Conservation (phyloP, 2,329 filamentous ascomycete genomes). For the Aspergillus quadricinctus region DNA sequence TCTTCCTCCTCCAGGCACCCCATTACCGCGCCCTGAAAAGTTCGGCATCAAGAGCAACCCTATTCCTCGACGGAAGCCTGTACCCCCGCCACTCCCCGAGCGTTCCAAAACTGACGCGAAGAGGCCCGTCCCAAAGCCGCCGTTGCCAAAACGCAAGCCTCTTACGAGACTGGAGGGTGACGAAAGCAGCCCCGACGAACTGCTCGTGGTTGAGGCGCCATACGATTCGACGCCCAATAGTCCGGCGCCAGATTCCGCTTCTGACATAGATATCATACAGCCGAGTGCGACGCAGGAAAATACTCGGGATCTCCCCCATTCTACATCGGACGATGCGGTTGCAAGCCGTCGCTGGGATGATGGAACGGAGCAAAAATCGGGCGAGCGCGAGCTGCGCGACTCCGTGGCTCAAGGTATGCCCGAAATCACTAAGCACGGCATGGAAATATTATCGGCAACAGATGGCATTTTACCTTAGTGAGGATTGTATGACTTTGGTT, state of each 20-base stretch:
- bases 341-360: background rate
- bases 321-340: no score
- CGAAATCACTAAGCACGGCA: conserved; percentile 9
- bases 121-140: conserved; percentile 41
- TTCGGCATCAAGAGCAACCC: conserved; percentile 53
- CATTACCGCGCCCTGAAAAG: conserved; percentile 66
- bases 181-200: conserved; percentile 43
- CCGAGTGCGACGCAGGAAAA: conserved; percentile 1
- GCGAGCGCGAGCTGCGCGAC: no score
- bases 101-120: conserved; percentile 26
- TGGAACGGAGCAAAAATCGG: background rate
- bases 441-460: conserved; percentile 17
- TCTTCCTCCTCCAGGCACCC: conserved; percentile 73
- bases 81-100: conserved; percentile 43
- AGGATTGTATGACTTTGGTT: background rate
- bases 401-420: background rate
- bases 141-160: conserved; percentile 47
- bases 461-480: conserved; percentile 13
- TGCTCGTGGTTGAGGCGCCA: conserved; percentile 64
- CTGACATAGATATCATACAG: conserved; percentile 12
- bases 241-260: conserved; percentile 22
- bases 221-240: conserved; percentile 53
- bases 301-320: background rate
- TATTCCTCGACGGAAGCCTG: conserved; percentile 62
- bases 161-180: conserved; percentile 27